Conservation (phyloP, 2,329 filamentous ascomycete species). For the Bipolaris sorokiniana region DNA sequence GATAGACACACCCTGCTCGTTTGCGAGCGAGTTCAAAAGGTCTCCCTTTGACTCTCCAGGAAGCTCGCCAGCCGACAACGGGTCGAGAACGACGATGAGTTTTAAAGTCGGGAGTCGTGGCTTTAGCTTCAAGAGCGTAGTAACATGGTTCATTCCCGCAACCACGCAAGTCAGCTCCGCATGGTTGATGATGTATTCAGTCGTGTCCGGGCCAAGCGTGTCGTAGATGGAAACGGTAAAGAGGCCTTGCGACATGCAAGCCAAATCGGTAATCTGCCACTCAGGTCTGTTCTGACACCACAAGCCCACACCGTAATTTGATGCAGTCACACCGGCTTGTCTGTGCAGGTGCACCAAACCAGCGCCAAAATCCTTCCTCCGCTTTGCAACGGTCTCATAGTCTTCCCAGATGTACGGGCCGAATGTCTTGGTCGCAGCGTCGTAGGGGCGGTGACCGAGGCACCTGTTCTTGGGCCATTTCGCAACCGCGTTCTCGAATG, state of each 20-base stretch:
- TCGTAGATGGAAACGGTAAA: slow-evolving; percentile 96
- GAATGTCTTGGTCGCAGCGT: slow-evolving; percentile 73
- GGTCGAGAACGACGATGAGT: slow-evolving; percentile 85
- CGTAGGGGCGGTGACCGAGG: slow-evolving; percentile 81
- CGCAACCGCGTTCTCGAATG: slow-evolving; percentile 72
- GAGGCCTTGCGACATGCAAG: slow-evolving; percentile 82
- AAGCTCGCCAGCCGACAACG: slow-evolving; percentile 79
- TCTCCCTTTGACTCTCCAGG: slow-evolving; percentile 78
- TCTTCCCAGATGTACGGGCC: slow-evolving; percentile 82
- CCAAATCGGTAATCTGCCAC: slow-evolving; percentile 90
- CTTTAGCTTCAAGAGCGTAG: slow-evolving; percentile 78
- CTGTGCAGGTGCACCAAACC: slow-evolving; percentile 84
- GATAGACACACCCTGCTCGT: slow-evolving; percentile 75
- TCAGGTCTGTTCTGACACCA: slow-evolving; percentile 89
- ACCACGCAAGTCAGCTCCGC: slow-evolving; percentile 76
- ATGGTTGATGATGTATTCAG: slow-evolving; percentile 96
- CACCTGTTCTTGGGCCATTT: slow-evolving; percentile 71
- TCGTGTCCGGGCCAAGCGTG: slow-evolving; percentile 87
- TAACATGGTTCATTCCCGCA: slow-evolving; percentile 80
- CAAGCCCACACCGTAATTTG: slow-evolving; percentile 75
- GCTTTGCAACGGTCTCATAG: slow-evolving; percentile 77
- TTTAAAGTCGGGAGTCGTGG: slow-evolving; percentile 81
- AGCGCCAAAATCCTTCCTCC: slow-evolving; percentile 82
- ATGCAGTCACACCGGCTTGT: slow-evolving; percentile 67
- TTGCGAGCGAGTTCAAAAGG: slow-evolving; percentile 76